Evolutionary conservation across 345 rosid genomes (phyloP).

Genomic region (Hibiscus mutabilis): DNA sequence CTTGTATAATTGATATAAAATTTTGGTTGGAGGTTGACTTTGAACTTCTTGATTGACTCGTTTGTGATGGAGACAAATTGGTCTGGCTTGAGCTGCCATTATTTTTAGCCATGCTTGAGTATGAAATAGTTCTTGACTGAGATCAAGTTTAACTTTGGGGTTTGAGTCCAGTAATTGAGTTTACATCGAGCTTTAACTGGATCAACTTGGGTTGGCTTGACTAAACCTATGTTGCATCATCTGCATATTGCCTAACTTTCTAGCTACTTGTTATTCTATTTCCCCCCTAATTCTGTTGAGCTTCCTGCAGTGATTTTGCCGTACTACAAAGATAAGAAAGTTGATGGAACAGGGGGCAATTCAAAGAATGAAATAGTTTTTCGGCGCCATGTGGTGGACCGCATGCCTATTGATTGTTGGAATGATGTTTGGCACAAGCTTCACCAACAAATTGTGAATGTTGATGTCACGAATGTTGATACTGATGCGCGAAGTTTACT

Average conservation of each 20-base stretch:
- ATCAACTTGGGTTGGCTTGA: neutral
- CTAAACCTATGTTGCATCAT: neutral
- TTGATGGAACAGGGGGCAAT: conserved; percentile 31
- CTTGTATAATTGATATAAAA: too few species aligned
- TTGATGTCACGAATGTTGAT: conserved; percentile 74
- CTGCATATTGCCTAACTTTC: neutral
- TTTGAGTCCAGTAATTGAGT: too few species aligned
- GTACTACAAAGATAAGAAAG: conserved; percentile 59
- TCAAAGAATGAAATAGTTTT: conserved; percentile 54
- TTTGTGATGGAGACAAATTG: too few species aligned
- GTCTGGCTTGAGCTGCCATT: too few species aligned
- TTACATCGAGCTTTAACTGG: neutral
- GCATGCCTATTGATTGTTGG: conserved; percentile 96
- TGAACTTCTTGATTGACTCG: too few species aligned
- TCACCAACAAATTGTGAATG: conserved; percentile 82
- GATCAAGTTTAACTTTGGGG: too few species aligned
- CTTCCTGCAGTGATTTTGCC: conserved; percentile 68
- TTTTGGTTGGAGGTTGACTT: too few species aligned
- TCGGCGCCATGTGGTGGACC: conserved; percentile 78
- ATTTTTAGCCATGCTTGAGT: too few species aligned
- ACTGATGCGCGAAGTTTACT: conserved; percentile 78
- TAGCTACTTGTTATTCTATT: neutral
- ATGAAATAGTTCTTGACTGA: too few species aligned
- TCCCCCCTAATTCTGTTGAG: neutral
- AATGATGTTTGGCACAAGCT: conserved; percentile 89